These are phyloP conservation scores for Boletellus emodensis DNA, from an alignment of 768 basidiomycete species.

Conservation along the genomic window DNA sequence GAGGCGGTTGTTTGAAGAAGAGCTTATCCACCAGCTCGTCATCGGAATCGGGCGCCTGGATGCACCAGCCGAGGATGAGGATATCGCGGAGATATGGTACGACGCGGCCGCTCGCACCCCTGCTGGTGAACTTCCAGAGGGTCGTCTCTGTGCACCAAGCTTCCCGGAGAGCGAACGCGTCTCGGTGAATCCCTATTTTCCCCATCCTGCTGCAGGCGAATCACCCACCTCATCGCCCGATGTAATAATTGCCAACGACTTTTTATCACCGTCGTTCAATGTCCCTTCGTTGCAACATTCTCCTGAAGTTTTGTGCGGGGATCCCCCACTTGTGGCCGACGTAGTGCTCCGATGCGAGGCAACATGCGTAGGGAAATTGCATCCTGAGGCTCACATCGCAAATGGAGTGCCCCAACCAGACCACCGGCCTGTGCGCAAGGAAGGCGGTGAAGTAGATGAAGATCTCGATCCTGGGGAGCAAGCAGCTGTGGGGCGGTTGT, in stretches of 20 bases:
- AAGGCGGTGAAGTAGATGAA: slow-evolving; percentile 33
- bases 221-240: slow-evolving; percentile 26
- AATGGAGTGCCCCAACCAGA: slow-evolving; percentile 18
- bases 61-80: slow-evolving; percentile 32
- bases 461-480: slow-evolving; percentile 53
- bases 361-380: slow-evolving; percentile 8
- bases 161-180: slow-evolving; percentile 7
- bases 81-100: slow-evolving; percentile 31
- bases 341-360: slow-evolving; percentile 16
- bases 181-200: slow-evolving; percentile 52
- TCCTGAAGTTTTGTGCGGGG: slow-evolving; percentile 12
- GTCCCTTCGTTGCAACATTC: slow-evolving; percentile 16
- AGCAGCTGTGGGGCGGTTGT: slow-evolving; percentile 78
- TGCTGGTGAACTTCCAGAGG: slow-evolving; percentile 24
- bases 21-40: slow-evolving; percentile 81
- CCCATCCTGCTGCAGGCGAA: slow-evolving; percentile 33
- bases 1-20: slow-evolving; percentile 67
- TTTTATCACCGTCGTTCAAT: slow-evolving; percentile 8
- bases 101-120: slow-evolving; percentile 31
- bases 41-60: slow-evolving; percentile 85
- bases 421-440: slow-evolving; percentile 12
- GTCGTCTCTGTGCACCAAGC: slow-evolving; percentile 12
- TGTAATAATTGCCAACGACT: slow-evolving; percentile 16
- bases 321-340: slow-evolving; percentile 12
- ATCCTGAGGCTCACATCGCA: slow-evolving; percentile 4